Evolutionary conservation across 2,329 filamentous ascomycete species (phyloP).

Genomic region (Fusarium sp.): DNA sequence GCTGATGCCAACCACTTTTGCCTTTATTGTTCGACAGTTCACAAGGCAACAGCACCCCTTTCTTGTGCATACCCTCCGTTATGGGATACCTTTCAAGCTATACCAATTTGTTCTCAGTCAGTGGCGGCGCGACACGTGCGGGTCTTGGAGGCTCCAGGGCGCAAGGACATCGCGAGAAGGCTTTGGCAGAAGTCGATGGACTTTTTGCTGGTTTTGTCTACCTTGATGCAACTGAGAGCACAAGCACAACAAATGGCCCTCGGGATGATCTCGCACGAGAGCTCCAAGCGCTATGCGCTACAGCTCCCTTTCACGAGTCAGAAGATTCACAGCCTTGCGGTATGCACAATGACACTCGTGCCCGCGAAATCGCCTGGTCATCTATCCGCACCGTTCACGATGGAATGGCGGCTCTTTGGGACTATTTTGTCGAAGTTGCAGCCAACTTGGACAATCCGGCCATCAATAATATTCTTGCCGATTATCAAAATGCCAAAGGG

Average conservation of each 20-base stretch:
- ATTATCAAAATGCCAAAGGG: slow-evolving; percentile 17
- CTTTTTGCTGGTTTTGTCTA: slow-evolving; percentile 27
- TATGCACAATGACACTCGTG: neutral
- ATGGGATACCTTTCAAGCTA: neutral
- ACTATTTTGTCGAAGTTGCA: neutral
- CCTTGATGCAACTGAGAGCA: slow-evolving; percentile 4
- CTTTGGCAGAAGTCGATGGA: slow-evolving; percentile 25
- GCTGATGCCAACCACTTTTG: neutral
- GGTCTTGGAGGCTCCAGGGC: neutral
- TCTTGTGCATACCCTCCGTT: neutral
- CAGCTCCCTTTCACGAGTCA: rapidly evolving
- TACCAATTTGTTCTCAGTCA: neutral
- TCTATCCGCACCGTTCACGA: slow-evolving; percentile 13
- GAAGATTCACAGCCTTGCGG: neutral
- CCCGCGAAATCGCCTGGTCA: slow-evolving; percentile 1
- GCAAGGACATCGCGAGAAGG: neutral
- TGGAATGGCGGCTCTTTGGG: slow-evolving; percentile 19
- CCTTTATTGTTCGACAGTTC: neutral
- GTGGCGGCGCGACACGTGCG: neutral
- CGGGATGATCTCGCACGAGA: neutral
- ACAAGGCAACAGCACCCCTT: neutral
- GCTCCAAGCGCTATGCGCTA: neutral
- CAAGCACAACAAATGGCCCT: rapidly evolving
- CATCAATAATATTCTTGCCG: slow-evolving; percentile 10
- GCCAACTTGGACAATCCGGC: neutral